Percentiles rank a stretch among this genome's conserved stretches.
phyloP scores from a whole-genome alignment of 1,284 basidiomycete genomes.

The Leccinum solheimii region DNA sequence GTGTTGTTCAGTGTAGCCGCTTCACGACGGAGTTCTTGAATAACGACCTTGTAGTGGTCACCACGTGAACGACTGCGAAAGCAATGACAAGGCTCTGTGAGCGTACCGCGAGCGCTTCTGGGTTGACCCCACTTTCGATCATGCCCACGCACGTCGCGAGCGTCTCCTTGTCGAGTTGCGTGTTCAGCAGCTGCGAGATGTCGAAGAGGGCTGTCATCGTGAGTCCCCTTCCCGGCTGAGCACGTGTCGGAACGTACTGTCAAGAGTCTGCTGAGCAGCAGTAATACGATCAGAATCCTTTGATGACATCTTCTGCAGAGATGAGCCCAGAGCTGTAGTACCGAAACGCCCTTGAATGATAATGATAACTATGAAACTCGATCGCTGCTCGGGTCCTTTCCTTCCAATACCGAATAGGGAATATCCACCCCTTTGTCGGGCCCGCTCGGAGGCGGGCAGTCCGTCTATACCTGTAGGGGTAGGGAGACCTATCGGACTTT shows the following conservation, averaged over 20 bases:
- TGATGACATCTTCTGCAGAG: constrained; percentile 45
- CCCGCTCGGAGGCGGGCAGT: not conserved
- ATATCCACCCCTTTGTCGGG: not conserved
- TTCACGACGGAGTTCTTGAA: constrained; percentile 73
- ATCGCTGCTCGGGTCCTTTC: not conserved
- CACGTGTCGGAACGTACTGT: constrained; percentile 54
- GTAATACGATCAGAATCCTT: constrained; percentile 64
- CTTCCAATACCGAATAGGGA: constrained; percentile 7
- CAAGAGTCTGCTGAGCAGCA: constrained; percentile 78
- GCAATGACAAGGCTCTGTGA: not conserved
- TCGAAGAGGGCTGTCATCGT: constrained; percentile 65
- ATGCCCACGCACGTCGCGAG: constrained; percentile 79
- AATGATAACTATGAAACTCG: not conserved
- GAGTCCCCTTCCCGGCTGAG: constrained; percentile 1
- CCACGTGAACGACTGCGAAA: constrained; percentile 3
- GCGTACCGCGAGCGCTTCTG: constrained; percentile 82
- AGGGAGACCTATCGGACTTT: too few relatives aligned
- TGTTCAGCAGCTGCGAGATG: constrained; percentile 81
- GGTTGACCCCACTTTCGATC: constrained; percentile 84
- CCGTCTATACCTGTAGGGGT: too few relatives aligned
- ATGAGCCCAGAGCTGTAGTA: not conserved
- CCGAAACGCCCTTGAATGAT: not conserved
- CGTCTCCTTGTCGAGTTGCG: constrained; percentile 79
- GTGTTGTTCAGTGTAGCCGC: constrained; percentile 41
- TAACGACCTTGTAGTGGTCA: constrained; percentile 55